Evolutionary conservation across 495 filamentous ascomycete genomes (phyloP), one percentile per base, ranked within the genome.

Genomic region (Articulospora tetracladia): DNA sequence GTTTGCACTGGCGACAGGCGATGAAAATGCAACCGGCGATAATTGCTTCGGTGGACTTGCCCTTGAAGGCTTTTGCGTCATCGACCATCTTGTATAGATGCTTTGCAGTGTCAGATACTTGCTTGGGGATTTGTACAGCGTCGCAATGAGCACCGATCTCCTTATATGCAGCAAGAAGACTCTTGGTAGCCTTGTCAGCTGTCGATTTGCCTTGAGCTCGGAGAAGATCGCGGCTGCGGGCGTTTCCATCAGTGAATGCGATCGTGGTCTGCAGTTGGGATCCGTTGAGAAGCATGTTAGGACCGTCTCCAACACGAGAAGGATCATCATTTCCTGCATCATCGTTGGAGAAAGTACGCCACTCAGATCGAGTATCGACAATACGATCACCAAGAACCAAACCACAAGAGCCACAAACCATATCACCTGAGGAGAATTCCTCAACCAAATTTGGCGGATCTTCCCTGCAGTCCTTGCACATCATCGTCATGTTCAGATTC

Each of bases 261-360:
- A 98, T 97, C 52, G 81, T 83, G 8, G 94, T 98, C 72, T 96
- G 86, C 44, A 98, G 86, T 74, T 97, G 93, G 60, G 91, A 87
- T 48, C 93, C 95, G 66, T 96, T 92, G 39, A 96, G 81, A 58
- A 98, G 81, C 20, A 88, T 82, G 66, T 98, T 97, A 39, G 84
- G 83, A 0, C 84, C 91, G 53, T 98, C 94, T 74, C 94, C 94
- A 65, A 98, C 94, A 91, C 94, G 94, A 54, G 90, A 95, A 0
- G 94, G 94, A 70, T 98, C 94, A 64, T 97, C 94, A 70, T 88
- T 91, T 56, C 82, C 83, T 72, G 96, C 90, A 67, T 98, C 95
- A 66, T 98, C 94, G 74, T 97, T 97, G 59, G 91, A 88, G 73
- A 98, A 98, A 8, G 95, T 98, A 67, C 94, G 91, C 94, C 94